These are phyloP conservation scores for Acanthamoeba quina DNA, from an alignment of 208 protist species.

Conservation along the genomic window DNA sequence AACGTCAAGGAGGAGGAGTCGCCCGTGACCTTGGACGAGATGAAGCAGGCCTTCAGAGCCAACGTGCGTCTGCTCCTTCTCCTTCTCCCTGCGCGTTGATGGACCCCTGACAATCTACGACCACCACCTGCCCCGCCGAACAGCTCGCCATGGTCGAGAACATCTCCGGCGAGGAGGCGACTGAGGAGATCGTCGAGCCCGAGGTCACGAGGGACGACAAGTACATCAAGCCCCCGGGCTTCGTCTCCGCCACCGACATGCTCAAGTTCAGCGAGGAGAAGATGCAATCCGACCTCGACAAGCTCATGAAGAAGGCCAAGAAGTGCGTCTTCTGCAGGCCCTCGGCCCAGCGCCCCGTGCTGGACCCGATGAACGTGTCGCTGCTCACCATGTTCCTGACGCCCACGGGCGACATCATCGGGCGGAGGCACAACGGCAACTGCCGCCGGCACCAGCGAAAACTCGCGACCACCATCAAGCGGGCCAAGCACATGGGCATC, in stretches of 20 bases:
- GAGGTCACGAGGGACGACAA: slow-evolving; percentile 39
- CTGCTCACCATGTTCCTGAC: slow-evolving; percentile 77
- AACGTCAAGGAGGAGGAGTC: neutral
- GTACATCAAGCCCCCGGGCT: slow-evolving; percentile 58
- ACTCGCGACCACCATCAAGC: slow-evolving; percentile 76
- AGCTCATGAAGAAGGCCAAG: slow-evolving; percentile 16
- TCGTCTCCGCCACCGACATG: slow-evolving; percentile 53
- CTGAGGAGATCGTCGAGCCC: slow-evolving; percentile 26
- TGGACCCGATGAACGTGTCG: slow-evolving; percentile 74
- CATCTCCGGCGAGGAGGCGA: neutral
- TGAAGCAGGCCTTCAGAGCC: neutral
- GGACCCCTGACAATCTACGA: too few relatives aligned
- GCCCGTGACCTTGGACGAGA: neutral
- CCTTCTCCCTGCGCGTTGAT: neutral
- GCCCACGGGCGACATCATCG: slow-evolving; percentile 74
- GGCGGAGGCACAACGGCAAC: slow-evolving; percentile 75
- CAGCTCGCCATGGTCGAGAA: slow-evolving; percentile 23
- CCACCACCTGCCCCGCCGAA: neutral
- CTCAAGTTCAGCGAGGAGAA: slow-evolving; percentile 63
- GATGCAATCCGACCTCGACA: neutral
- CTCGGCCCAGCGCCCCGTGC: slow-evolving; percentile 6
- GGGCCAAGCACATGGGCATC: slow-evolving; percentile 76
- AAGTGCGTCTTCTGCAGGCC: slow-evolving; percentile 68
- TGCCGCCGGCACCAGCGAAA: slow-evolving; percentile 81
- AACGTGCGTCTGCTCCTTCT: neutral